Base-by-base conservation (phyloP, 495 filamentous ascomycete species). In the Penicillium flavigenum region DNA sequence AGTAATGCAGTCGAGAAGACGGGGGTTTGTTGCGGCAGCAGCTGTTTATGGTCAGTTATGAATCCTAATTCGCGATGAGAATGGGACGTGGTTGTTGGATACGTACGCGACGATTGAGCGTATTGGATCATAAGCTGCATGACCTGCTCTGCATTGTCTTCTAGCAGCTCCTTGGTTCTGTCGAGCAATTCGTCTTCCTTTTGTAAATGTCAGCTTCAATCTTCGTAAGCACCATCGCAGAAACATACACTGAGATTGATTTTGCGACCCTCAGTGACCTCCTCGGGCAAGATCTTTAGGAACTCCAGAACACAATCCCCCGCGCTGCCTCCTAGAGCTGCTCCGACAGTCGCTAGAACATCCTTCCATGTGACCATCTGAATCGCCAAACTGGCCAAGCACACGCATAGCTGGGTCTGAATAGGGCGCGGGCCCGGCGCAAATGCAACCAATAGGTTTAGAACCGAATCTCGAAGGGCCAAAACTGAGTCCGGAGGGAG, bases 191-290 rank as follows among this genome's bases (percentile, higher is more conserved):
- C 93, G 67, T 98, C 92, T 86, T 99, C 94, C 92, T 97, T 17
- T 60, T 17, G 27, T 6, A n/a, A 3, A 14, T 26, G 45, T 60
- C n/a, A 60, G 53, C 17, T 29, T 16, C 16, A 19, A 24, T n/a
- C 5, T 46, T 27, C 27, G 16, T 54, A 10, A 1, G 47, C 16
- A 16, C 1, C 14, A 22, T 12, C 31, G 32, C 3, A 20, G 31
- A 74, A 78, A 92, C 91, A 78, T 92, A 96, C 92, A 80, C 89
- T 91, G 74, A 99, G 81, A 81, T 90, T 95, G 82, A 98, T 96
- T 79, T 96, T 98, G 74, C 94, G 90, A 74, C 95, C 94, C 79
- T 98, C 94, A 48, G 90, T 98, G 71, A 99, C 95, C 82, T 99
- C 94, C 79, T 99, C 94, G 19, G 94, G 94, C 46, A 99, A 84